phyloP scores from a whole-genome alignment of 2,329 filamentous ascomycete species.

The Pseudopithomyces maydicus region DNA sequence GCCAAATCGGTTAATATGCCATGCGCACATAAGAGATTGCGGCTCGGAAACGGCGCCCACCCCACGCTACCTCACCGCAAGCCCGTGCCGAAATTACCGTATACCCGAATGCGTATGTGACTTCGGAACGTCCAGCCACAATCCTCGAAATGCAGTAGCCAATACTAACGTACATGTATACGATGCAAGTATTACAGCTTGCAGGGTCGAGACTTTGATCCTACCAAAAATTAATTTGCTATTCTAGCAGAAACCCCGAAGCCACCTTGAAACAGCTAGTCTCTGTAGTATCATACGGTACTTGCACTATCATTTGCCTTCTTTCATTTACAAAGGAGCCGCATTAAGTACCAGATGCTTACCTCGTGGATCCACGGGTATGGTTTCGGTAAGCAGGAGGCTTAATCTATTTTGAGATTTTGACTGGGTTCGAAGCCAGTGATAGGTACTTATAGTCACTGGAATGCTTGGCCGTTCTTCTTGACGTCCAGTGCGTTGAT shows the following conservation, averaged over 20 bases:
- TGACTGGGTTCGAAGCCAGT: not conserved
- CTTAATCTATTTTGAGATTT: not conserved
- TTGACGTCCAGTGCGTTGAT: constrained; percentile 2
- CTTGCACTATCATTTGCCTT: not conserved
- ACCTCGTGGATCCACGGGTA: not conserved
- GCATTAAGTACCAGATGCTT: not conserved
- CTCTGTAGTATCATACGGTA: no score
- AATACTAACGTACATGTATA: not conserved
- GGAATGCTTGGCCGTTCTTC: not conserved
- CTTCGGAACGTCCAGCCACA: not conserved
- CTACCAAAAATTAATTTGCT: not conserved
- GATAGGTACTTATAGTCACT: not conserved
- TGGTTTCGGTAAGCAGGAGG: not conserved
- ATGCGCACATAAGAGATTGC: not conserved
- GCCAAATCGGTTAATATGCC: not conserved
- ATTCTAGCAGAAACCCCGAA: not conserved
- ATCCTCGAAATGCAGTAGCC: not conserved
- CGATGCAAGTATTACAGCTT: not conserved
- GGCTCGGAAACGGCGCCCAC: constrained; percentile 8
- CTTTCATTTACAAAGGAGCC: not conserved
- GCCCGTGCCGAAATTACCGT: constrained; percentile 5
- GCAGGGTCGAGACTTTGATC: not conserved
- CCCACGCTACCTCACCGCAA: not conserved
- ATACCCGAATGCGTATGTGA: not conserved
- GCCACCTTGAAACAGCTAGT: no score